Evolutionary conservation across 2,329 filamentous ascomycete genomes (phyloP).

Genomic region (Bipolaris bicolor): DNA sequence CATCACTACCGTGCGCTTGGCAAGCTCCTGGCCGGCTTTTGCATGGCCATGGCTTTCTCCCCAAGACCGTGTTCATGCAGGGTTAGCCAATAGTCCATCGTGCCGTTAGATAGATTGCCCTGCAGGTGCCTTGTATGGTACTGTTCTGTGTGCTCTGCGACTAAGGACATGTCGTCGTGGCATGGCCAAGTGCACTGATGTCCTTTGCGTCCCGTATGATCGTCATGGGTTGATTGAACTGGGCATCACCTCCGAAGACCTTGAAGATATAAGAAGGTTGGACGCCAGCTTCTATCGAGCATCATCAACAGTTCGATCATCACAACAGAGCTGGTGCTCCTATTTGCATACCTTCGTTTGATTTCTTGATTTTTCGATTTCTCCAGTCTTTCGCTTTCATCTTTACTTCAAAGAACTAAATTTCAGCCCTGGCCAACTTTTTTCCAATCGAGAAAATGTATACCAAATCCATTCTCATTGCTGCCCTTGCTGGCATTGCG

Average conservation of each 20-base stretch:
- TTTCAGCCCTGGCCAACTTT: neutral
- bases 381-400: neutral
- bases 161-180: slow-evolving; percentile 7
- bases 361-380: slow-evolving; percentile 5
- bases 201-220: neutral
- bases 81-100: slow-evolving; percentile 8
- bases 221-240: slow-evolving; percentile 3
- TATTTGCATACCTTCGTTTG: slow-evolving; percentile 2
- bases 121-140: slow-evolving; percentile 3
- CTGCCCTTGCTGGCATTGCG: slow-evolving; percentile 30
- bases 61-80: neutral
- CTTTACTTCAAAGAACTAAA: neutral
- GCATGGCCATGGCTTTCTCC: slow-evolving; percentile 2
- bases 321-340: neutral
- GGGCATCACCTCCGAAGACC: neutral
- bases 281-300: neutral
- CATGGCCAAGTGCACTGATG: slow-evolving; percentile 1
- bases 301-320: slow-evolving; percentile 3
- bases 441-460: slow-evolving; percentile 29
- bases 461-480: slow-evolving; percentile 30
- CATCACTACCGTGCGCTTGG: slow-evolving; percentile 1
- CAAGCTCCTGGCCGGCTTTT: neutral
- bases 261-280: slow-evolving; percentile 9
- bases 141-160: neutral
- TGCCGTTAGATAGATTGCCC: slow-evolving; percentile 9